Conservation (phyloP, 163 green algal species). For the Scenedesmus sp. region DNA sequence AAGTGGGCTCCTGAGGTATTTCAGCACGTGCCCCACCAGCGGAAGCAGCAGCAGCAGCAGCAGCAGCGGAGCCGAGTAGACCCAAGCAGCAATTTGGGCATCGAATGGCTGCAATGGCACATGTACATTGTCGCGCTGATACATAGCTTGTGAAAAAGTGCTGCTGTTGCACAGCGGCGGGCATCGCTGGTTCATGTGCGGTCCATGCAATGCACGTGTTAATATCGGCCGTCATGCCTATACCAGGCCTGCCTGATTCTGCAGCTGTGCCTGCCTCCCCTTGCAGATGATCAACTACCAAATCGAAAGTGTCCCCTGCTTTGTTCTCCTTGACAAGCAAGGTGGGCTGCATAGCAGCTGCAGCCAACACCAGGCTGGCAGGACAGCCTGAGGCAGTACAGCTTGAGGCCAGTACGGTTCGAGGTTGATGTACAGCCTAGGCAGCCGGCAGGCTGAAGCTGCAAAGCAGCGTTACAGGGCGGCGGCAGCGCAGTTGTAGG, state of each 20-base stretch:
- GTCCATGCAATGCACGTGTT: not conserved
- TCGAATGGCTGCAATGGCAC: no score
- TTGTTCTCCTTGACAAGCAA: conserved; percentile 38
- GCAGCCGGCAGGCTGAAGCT: no score
- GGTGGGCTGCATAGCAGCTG: not conserved
- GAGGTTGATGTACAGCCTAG: no score
- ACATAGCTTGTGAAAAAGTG: no score
- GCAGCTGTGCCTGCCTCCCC: not conserved
- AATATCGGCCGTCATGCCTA: no score
- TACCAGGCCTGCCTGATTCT: no score
- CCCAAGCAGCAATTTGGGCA: not conserved
- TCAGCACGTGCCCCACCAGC: no score
- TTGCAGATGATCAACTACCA: conserved; percentile 46
- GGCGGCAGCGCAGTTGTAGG: no score
- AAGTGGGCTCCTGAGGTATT: conserved; percentile 41
- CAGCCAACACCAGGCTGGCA: not conserved
- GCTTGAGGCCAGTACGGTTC: no score
- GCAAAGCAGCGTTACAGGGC: not conserved
- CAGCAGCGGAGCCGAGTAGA: not conserved
- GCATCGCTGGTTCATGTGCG: no score
- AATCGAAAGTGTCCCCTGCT: conserved; percentile 45
- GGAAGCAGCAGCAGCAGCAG: not conserved
- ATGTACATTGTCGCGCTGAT: not conserved
- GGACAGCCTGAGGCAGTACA: not conserved
- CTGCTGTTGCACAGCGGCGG: no score